Evolutionary conservation across 345 rosid species (phyloP).

Genomic region (Zanthoxylum bungeanum): DNA sequence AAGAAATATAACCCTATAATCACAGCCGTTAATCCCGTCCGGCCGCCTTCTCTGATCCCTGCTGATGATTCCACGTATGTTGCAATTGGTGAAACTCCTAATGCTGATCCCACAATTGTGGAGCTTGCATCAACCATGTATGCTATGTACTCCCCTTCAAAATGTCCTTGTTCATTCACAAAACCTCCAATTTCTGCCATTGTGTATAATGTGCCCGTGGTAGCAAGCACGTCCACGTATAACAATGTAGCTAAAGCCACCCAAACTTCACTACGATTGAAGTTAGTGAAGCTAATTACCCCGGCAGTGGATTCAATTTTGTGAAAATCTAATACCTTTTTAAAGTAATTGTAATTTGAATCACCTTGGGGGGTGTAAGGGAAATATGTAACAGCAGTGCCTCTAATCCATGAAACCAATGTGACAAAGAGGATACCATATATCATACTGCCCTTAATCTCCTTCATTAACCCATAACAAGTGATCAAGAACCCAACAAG

Average conservation of each 20-base stretch:
- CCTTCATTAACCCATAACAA: constrained; percentile 64
- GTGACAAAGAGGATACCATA: constrained; percentile 72
- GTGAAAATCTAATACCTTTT: constrained; percentile 66
- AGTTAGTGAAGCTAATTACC: constrained; percentile 54
- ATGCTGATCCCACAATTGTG: constrained; percentile 60
- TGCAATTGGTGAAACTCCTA: constrained; percentile 68
- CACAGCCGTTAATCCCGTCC: constrained; percentile 82
- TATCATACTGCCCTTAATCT: constrained; percentile 79
- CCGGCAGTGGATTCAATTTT: constrained; percentile 72
- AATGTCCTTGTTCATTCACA: constrained; percentile 50
- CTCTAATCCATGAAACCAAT: constrained; percentile 74
- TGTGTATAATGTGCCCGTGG: constrained; percentile 71
- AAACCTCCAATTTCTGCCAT: constrained; percentile 84
- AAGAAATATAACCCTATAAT: constrained; percentile 55
- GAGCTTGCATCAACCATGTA: constrained; percentile 78
- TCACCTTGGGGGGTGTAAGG: constrained; percentile 60
- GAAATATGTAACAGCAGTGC: constrained; percentile 65
- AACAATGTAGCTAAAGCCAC: constrained; percentile 61
- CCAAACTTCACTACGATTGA: constrained; percentile 63
- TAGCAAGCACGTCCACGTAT: constrained; percentile 69
- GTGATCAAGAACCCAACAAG: constrained; percentile 60
- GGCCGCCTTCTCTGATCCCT: constrained; percentile 86
- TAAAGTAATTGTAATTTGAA: constrained; percentile 58
- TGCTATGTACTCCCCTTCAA: constrained; percentile 82
- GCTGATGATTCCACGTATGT: constrained; percentile 83